phyloP scores from a whole-genome alignment of 495 filamentous ascomycete genomes.

The Cenococcum geophilum region DNA sequence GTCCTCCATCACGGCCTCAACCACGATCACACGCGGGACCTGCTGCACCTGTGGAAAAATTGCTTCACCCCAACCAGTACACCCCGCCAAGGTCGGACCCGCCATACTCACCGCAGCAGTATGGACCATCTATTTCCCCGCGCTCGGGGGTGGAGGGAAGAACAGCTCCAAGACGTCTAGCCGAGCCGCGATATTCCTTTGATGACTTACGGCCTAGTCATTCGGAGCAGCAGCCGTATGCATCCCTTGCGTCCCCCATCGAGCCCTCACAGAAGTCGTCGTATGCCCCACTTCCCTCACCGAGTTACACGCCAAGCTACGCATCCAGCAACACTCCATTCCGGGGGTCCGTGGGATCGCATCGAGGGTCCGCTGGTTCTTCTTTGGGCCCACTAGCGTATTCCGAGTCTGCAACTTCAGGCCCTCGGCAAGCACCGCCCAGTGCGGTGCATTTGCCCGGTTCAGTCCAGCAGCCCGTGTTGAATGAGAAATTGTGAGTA shows the following conservation, averaged over 20 bases:
- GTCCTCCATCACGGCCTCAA: conserved; percentile 19
- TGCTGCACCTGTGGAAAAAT: conserved; percentile 30
- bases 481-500: conserved; percentile 31
- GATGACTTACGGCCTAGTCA: conserved; percentile 26
- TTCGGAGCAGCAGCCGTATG: conserved; percentile 26
- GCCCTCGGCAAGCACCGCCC: conserved; percentile 19
- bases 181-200: conserved; percentile 26
- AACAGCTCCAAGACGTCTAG: conserved; percentile 14
- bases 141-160: conserved; percentile 20
- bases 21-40: conserved; percentile 14
- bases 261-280: conserved; percentile 27
- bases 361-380: conserved; percentile 21
- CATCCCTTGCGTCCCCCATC: conserved; percentile 31
- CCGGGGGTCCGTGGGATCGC: conserved; percentile 28
- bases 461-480: conserved; percentile 28
- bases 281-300: conserved; percentile 31
- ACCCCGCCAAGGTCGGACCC: conserved; percentile 34
- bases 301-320: conserved; percentile 34
- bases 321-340: conserved; percentile 28
- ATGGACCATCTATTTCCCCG: conserved; percentile 24
- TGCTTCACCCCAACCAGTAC: conserved; percentile 28
- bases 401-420: conserved; percentile 18
- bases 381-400: conserved; percentile 27
- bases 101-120: conserved; percentile 32
- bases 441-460: conserved; percentile 26